A percentile compares a stretch with the other conserved stretches of the same genome.
Evolutionary conservation across 805 yeast genomes (phyloP).

Genomic region (Wickerhamiella occidentalis): DNA sequence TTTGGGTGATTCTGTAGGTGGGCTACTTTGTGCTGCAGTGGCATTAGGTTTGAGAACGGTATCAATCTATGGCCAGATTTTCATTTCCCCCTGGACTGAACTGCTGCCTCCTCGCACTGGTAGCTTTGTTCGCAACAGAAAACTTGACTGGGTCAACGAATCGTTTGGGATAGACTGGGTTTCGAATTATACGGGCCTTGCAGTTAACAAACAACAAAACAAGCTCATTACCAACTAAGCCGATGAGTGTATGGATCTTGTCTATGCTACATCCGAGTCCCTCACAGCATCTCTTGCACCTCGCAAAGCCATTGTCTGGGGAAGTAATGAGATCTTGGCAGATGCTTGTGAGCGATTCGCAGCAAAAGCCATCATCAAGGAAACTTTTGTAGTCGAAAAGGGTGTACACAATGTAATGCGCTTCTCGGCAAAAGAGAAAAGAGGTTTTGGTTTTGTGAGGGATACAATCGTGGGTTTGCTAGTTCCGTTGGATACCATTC

Average conservation of each 20-base stretch:
- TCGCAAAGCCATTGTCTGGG: conserved; percentile 1
- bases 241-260: conserved; percentile 3
- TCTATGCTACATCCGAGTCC: background rate
- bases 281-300: background rate
- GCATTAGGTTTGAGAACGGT: background rate
- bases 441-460: background rate
- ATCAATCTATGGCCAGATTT: background rate
- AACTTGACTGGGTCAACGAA: conserved; percentile 1
- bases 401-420: conserved; percentile 2
- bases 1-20: conserved; percentile 27
- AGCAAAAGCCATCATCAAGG: conserved; percentile 4
- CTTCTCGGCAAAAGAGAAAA: background rate
- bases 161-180: background rate
- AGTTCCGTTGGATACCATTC: background rate
- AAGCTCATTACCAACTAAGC: background rate
- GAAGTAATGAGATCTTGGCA: conserved; percentile 4
- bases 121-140: background rate
- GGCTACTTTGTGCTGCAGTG: conserved; percentile 17
- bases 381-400: background rate
- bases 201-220: background rate
- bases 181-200: background rate
- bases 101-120: background rate
- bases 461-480: background rate
- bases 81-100: conserved; percentile 6
- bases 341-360: conserved; percentile 5